phyloP scores from a whole-genome alignment of 1,284 basidiomycete species.

The Cryptococcus wingfieldii region DNA sequence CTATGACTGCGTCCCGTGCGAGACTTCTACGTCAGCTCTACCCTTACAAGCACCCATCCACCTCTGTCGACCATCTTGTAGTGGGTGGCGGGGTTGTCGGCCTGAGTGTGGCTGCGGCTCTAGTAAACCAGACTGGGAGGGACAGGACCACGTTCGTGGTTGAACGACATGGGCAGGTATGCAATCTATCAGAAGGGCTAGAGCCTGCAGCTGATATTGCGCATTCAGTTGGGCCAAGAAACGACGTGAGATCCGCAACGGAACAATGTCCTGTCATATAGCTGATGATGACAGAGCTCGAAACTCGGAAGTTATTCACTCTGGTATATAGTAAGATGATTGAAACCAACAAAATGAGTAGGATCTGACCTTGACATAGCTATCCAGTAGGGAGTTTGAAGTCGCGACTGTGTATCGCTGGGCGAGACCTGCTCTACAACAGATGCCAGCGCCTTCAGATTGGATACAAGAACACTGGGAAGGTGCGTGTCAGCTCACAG shows the following conservation, averaged over 20 bases:
- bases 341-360: too few relatives aligned
- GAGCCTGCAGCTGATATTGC: neutral
- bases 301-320: conserved; percentile 95
- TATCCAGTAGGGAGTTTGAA: conserved; percentile 85
- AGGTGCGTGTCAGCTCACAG: conserved; percentile 48
- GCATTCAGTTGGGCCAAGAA: conserved; percentile 62
- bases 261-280: neutral
- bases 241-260: conserved; percentile 58
- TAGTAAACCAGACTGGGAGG: conserved; percentile 62
- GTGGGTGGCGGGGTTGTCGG: conserved; percentile 92
- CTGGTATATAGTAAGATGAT: conserved; percentile 53
- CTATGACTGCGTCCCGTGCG: conserved; percentile 10
- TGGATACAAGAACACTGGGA: conserved; percentile 71
- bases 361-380: conserved; percentile 54
- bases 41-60: conserved; percentile 61
- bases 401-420: conserved; percentile 79
- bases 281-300: conserved; percentile 61
- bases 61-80: conserved; percentile 78
- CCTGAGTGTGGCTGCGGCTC: conserved; percentile 73
- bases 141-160: conserved; percentile 75
- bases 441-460: conserved; percentile 66
- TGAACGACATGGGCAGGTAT: conserved; percentile 65
- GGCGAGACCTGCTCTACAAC: conserved; percentile 77
- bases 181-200: neutral
- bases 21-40: conserved; percentile 21